Evolutionary conservation across 345 rosid species (phyloP).

Genomic region (Luvunga scandens): DNA sequence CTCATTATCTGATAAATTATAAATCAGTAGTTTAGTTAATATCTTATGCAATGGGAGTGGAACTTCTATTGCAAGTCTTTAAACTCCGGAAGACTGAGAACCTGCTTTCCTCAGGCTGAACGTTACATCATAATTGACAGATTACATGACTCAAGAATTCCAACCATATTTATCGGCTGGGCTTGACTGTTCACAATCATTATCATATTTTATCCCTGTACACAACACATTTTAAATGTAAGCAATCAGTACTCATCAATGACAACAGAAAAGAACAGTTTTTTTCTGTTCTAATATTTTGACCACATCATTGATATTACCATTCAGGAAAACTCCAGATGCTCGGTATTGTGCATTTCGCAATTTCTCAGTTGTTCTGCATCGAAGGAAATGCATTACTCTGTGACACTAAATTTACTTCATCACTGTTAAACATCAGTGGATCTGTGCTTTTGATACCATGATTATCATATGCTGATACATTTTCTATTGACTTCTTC

Average conservation of each 20-base stretch:
- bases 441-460: conserved; percentile 2
- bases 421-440: conserved; percentile 2
- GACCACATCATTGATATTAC: conserved; percentile 8
- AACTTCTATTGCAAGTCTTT: conserved; percentile 6
- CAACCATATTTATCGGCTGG: conserved; percentile 4
- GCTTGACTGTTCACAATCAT: conserved; percentile 3
- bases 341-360: conserved; percentile 10
- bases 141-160: conserved; percentile 1
- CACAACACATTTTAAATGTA: conserved; percentile 7
- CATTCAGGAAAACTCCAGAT: conserved; percentile 6
- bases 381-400: conserved; percentile 2
- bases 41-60: neutral
- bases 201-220: conserved; percentile 29
- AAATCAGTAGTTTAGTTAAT: neutral
- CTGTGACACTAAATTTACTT: conserved; percentile 12
- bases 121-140: neutral
- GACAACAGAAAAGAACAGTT: neutral
- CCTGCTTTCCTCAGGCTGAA: neutral
- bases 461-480: neutral
- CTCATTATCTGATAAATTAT: neutral
- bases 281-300: neutral
- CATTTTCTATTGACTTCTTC: conserved; percentile 9
- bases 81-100: conserved; percentile 1
- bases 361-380: conserved; percentile 9
- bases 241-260: conserved; percentile 8